Evolutionary conservation across 116 monocot genomes (phyloP), one percentile per base, ranked within the genome.

Genomic region (Dioscorea cayenensis): DNA sequence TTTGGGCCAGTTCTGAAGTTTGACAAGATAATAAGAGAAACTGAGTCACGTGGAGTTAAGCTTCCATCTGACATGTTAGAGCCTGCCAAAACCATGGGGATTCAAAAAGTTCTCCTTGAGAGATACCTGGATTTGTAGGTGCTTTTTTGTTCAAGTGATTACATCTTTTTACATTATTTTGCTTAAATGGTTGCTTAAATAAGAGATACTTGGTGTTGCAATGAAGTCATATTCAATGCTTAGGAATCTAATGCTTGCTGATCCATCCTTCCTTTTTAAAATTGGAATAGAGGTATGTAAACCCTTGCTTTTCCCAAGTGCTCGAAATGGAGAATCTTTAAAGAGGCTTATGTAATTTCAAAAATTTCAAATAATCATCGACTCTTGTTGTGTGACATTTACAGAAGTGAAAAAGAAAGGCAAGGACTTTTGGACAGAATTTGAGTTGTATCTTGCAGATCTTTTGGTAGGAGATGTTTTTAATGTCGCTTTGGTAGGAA

Each of bases 351-450:
- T 17, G 6, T 50, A 14, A 20, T 64, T 23, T 64, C 14, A 36
- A 18, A 19, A 37, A 10, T 43, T 67, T 36, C 81, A 96, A 92
- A 90, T 96, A 77, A 75, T 92, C 78, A 96, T 96, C 51, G 95
- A 96, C 43, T 84, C 95, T 32, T 87, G 92, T 69, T 96, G 92
- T 77, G 95, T 92, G 18, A 95, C 95, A 18, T 81, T 92, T 73
- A 92, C 95, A 6, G 95, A 96, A 75, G 66, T 92, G 72, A 87
- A 96, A 72, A 96, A 81, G 82, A 90, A 92, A 75, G 95, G 95
- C 22, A 90, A 96, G 69, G 95, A 96, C 77, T 96, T 96, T 73
- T 96, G 95, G 95, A 78, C 85, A 19, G 95, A 96, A 64, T 96
- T 96, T 81, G 95, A 96, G 79, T 70, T 96, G 80, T 96, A 92